These are phyloP conservation scores for Stachybotrys elegans DNA, from an alignment of 2,329 filamentous ascomycete genomes.

Conservation along the genomic window DNA sequence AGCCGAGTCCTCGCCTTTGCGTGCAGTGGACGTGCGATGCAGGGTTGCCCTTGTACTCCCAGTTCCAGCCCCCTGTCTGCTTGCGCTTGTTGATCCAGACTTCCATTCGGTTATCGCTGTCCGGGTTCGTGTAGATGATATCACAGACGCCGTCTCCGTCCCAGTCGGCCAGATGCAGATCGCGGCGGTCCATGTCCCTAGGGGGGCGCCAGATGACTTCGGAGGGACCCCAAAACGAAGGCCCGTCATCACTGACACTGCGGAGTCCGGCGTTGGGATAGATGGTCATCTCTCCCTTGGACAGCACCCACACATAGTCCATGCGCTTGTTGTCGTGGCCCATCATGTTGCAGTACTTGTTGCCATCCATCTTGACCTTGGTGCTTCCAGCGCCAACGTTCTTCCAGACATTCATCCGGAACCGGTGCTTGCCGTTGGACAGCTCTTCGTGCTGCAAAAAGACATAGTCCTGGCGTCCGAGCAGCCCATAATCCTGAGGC, in stretches of 20 bases:
- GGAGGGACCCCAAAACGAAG: not conserved
- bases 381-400: conserved; percentile 6
- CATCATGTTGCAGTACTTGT: conserved; percentile 15
- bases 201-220: not conserved
- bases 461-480: conserved; percentile 9
- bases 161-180: conserved; percentile 30
- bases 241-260: not conserved
- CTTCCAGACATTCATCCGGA: conserved; percentile 7
- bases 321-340: conserved; percentile 5
- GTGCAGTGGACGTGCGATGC: not conserved
- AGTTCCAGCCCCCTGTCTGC: not conserved
- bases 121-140: conserved; percentile 22
- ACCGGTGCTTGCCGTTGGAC: conserved; percentile 2
- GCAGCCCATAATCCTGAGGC: conserved; percentile 6
- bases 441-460: conserved; percentile 6
- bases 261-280: not conserved
- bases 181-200: conserved; percentile 5
- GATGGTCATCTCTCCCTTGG: conserved; percentile 6
- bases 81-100: conserved; percentile 19
- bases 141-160: conserved; percentile 30
- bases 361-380: conserved; percentile 9
- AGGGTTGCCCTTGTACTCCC: not conserved
- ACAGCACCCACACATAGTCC: conserved; percentile 12
- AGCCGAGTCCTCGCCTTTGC: not conserved
- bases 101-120: conserved; percentile 16